phyloP scores from a whole-genome alignment of 352 stramenopile genomes.

The Lagenidium sp. region DNA sequence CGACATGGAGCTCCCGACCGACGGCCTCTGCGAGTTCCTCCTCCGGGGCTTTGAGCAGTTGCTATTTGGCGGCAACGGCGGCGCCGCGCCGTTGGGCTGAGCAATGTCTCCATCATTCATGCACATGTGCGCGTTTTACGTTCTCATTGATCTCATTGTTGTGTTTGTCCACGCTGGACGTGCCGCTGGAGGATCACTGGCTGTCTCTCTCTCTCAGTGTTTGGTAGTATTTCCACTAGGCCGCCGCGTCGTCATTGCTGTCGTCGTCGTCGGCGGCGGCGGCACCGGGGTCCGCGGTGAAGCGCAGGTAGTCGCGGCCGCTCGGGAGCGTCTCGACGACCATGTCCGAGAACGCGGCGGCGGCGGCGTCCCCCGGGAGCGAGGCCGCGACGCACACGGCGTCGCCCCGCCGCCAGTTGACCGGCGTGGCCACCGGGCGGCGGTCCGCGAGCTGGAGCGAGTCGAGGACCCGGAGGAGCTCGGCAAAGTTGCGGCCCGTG shows the following conservation, averaged over 20 bases:
- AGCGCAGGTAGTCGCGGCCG: conserved; percentile 64
- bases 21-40: conserved; percentile 47
- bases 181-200: too few species aligned
- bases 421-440: conserved; percentile 42
- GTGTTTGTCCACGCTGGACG: too few species aligned
- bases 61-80: conserved; percentile 12
- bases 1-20: conserved; percentile 50
- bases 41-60: conserved; percentile 47
- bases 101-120: too few species aligned
- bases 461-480: conserved; percentile 88
- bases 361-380: conserved; percentile 48
- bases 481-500: conserved; percentile 90
- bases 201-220: too few species aligned
- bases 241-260: too few species aligned
- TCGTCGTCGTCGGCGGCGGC: too few species aligned
- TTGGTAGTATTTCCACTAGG: too few species aligned
- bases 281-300: too few species aligned
- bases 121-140: too few species aligned
- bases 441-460: conserved; percentile 73
- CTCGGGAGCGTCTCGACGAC: conserved; percentile 57
- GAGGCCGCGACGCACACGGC: conserved; percentile 52
- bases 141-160: too few species aligned
- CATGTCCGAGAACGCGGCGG: conserved; percentile 52
- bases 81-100: too few species aligned
- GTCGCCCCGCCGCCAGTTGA: conserved; percentile 66